Evolutionary conservation across 768 basidiomycete species (phyloP).

Genomic region (Termitomyces sp.): DNA sequence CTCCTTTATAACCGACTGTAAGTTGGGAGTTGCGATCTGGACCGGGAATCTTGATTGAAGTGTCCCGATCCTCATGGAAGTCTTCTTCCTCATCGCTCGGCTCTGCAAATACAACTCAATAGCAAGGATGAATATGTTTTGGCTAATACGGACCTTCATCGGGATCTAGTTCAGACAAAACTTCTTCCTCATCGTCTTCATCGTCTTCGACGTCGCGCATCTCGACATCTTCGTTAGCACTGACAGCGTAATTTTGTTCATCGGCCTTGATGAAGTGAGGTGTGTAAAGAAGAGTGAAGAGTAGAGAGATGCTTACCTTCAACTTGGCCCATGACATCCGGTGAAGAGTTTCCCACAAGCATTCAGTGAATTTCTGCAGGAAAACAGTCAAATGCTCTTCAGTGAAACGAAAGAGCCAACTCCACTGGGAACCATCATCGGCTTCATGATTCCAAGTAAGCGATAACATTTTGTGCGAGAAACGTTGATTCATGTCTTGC

Average conservation of each 20-base stretch:
- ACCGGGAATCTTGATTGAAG: conserved; percentile 29
- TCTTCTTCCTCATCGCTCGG: conserved; percentile 35
- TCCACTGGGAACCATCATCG: conserved; percentile 48
- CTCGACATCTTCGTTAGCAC: conserved; percentile 79
- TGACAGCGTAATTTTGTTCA: conserved; percentile 82
- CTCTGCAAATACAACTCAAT: conserved; percentile 24
- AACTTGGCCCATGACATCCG: conserved; percentile 70
- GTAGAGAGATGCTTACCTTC: conserved; percentile 49
- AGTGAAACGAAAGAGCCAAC: conserved; percentile 80
- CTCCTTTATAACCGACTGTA: conserved; percentile 92
- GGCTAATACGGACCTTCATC: conserved; percentile 43
- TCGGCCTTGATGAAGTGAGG: conserved; percentile 44
- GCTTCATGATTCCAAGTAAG: conserved; percentile 85
- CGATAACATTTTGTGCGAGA: conserved; percentile 55
- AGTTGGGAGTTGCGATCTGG: conserved; percentile 83
- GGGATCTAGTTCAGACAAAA: conserved; percentile 59
- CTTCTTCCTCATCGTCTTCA: conserved; percentile 76
- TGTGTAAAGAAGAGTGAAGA: neutral
- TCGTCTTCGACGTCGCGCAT: conserved; percentile 78
- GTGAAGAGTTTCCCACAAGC: conserved; percentile 79
- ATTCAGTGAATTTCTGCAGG: conserved; percentile 57
- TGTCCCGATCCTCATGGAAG: conserved; percentile 36
- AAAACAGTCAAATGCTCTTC: conserved; percentile 55
- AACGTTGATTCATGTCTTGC: conserved; percentile 67
- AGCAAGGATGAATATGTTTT: neutral